Evolutionary conservation across 805 yeast species (phyloP).

Genomic region (Scheffersomyces stipitis): DNA sequence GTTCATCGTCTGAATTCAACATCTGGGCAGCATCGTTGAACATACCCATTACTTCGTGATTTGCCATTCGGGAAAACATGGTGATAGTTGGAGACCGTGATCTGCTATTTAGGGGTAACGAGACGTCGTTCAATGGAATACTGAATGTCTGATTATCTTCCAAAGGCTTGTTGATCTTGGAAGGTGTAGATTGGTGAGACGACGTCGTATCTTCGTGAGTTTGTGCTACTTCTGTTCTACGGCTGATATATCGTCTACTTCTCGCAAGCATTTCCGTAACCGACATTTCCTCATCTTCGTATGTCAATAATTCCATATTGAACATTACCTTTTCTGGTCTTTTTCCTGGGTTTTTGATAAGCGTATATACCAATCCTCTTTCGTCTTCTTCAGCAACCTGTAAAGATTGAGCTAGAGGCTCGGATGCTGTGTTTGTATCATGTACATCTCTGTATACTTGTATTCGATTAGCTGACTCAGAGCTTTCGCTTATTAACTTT

Average conservation of each 20-base stretch:
- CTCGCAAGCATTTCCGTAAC: conserved; percentile 64
- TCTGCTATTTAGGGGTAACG: conserved; percentile 10
- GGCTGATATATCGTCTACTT: no score
- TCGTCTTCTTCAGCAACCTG: conserved; percentile 7
- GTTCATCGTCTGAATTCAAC: conserved; percentile 30
- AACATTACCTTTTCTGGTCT: conserved; percentile 58
- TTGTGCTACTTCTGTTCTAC: no score
- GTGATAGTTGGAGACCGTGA: conserved; percentile 79
- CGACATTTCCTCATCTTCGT: conserved; percentile 51
- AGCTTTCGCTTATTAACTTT: conserved; percentile 18
- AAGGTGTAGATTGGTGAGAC: background rate
- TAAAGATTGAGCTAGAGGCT: conserved; percentile 3
- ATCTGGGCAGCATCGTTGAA: conserved; percentile 55
- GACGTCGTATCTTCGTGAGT: background rate
- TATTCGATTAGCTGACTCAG: conserved; percentile 25
- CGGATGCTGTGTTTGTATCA: conserved; percentile 14
- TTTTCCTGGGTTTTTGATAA: conserved; percentile 56
- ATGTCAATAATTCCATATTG: conserved; percentile 57
- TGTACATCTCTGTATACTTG: conserved; percentile 25
- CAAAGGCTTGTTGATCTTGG: background rate
- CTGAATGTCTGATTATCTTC: background rate
- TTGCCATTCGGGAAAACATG: conserved; percentile 69
- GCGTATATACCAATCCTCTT: conserved; percentile 44
- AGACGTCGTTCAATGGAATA: conserved; percentile 8
- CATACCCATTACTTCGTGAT: conserved; percentile 72